Conservation (phyloP, 768 basidiomycete species). For the Lentinula detonsa region DNA sequence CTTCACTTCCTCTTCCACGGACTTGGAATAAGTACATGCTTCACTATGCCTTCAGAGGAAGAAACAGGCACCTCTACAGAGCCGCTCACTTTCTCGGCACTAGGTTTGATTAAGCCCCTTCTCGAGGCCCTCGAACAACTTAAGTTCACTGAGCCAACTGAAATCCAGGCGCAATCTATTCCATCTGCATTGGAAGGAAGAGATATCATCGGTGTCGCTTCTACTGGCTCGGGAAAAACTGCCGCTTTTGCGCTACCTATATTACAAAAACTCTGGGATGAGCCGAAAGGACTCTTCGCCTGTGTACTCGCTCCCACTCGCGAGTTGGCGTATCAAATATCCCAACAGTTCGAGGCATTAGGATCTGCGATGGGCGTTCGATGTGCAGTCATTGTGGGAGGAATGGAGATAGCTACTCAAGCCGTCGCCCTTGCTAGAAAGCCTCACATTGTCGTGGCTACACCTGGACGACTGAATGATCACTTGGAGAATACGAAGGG, state of each 20-base stretch:
- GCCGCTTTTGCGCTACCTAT: conserved; percentile 97
- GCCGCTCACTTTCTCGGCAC: conserved; percentile 61
- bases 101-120: conserved; percentile 87
- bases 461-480: conserved; percentile 89
- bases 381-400: conserved; percentile 90
- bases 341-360: conserved; percentile 91
- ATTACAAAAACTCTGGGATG: conserved; percentile 93
- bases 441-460: conserved; percentile 93
- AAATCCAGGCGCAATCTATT: conserved; percentile 81
- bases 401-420: conserved; percentile 78
- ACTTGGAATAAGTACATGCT: background rate
- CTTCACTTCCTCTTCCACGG: background rate
- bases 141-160: conserved; percentile 84
- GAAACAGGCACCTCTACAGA: conserved; percentile 47
- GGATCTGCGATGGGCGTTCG: conserved; percentile 92
- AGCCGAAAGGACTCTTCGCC: conserved; percentile 89
- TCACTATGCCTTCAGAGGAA: conserved; percentile 54
- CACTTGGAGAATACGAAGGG: conserved; percentile 33
- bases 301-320: conserved; percentile 96
- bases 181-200: conserved; percentile 86
- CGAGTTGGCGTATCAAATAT: conserved; percentile 96
- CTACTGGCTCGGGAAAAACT: conserved; percentile 97
- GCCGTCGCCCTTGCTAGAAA: conserved; percentile 88
- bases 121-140: conserved; percentile 80
- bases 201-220: conserved; percentile 98